These are phyloP conservation scores for Cucumis sativus DNA, from an alignment of 306 rosid species.

Conservation along the genomic window DNA sequence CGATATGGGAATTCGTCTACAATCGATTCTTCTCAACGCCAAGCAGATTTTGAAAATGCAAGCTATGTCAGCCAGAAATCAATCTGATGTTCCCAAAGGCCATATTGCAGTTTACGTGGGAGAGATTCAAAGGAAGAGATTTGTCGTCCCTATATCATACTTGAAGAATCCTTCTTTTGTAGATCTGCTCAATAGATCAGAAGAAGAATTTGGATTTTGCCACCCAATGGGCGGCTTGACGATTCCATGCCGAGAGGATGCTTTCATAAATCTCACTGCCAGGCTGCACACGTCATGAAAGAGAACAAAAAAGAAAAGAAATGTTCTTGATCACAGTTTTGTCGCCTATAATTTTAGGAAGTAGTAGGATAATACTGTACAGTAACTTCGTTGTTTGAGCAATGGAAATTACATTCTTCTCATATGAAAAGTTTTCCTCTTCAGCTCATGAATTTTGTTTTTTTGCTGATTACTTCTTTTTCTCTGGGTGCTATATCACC, in stretches of 20 bases:
- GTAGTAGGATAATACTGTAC: background rate
- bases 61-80: background rate
- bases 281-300: background rate
- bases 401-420: background rate
- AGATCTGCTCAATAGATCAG: conserved; percentile 18
- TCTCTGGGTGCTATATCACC: background rate
- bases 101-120: conserved; percentile 43
- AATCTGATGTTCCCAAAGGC: conserved; percentile 31
- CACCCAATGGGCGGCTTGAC: conserved; percentile 52
- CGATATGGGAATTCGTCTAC: conserved; percentile 3
- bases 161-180: conserved; percentile 31
- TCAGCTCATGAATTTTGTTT: background rate
- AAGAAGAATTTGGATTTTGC: conserved; percentile 40
- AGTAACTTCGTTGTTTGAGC: background rate
- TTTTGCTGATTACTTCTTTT: background rate
- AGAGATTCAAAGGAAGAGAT: conserved; percentile 24
- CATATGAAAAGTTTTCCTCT: background rate
- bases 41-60: conserved; percentile 7
- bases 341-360: background rate
- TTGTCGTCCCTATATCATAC: conserved; percentile 27
- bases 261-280: conserved; percentile 25
- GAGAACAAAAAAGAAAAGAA: background rate
- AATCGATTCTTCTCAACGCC: background rate
- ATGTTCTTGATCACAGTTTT: background rate
- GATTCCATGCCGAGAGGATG: conserved; percentile 33